Base-by-base conservation (phyloP, 2,329 filamentous ascomycete genomes). In the Aspergillus aculeatus region DNA sequence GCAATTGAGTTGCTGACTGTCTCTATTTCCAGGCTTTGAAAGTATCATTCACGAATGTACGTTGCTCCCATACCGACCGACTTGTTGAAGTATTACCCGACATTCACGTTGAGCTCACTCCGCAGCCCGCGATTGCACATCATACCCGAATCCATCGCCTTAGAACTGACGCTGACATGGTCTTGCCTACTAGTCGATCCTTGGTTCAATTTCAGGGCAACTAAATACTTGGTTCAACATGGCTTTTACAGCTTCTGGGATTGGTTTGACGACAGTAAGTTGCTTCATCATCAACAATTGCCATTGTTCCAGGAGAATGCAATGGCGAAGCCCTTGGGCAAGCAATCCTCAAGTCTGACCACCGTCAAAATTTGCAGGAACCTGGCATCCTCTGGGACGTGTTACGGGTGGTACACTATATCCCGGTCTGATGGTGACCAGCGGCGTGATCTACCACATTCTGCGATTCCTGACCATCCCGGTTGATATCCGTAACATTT, bases 221-320 rank as follows among this genome's bases (percentile, higher is more conserved):
- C 95, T 58, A 98, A 98, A 80, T 98, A 99, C 74, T 86, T 99
- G 58, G 91, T 99, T 58, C 86, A 94, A 74, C 87, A 99, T 87
- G 95, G 95, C 71, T 98, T 99, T 81, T 96, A 96, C 79, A 92
- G 90, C 78, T 99, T 99, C 77, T 99, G 95, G 95, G 94, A 99
- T 78, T 99, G 95, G 95, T 99, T 99, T 74, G 95, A 99, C 79
- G 95, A 99, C 83, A 89, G 95, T 89, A 82, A 65, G 86, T 75
- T 58, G 31, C 53, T 44, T 61, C 38, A n/a, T 44, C n/a, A 19
- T 3, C 38, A 44, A 5, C 16, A 16, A 5, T 44, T 2, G 1
- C n/a, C 38, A 0, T 19, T 44, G 6, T 19, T 44, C 14, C 14
- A 9, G 19, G 38, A 19, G 14, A 44, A 19, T n/a, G 16, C 38